Evolutionary conservation across 768 basidiomycete species (phyloP).

Genomic region (Strobilomyces dryophilus): DNA sequence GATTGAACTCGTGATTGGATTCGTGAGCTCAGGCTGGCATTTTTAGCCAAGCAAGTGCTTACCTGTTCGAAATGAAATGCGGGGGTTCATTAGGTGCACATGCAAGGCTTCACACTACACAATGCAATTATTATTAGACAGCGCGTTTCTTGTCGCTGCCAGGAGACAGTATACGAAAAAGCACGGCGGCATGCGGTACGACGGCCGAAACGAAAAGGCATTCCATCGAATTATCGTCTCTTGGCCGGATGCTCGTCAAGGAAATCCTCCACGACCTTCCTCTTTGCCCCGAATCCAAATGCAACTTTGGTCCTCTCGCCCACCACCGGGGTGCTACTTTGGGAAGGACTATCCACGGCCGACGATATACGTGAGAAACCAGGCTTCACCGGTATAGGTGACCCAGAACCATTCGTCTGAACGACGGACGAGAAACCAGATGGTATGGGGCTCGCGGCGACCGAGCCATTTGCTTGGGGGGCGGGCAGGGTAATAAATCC

Average conservation of each 20-base stretch:
- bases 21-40: too few species aligned
- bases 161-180: not conserved
- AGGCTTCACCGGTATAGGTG: constrained; percentile 47
- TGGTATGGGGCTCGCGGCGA: constrained; percentile 42
- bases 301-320: constrained; percentile 70
- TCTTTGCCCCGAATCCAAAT: constrained; percentile 74
- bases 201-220: not conserved
- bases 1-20: too few species aligned
- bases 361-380: constrained; percentile 70
- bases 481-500: constrained; percentile 76
- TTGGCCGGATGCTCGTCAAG: constrained; percentile 65
- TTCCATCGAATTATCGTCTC: constrained; percentile 29
- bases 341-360: constrained; percentile 45
- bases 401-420: constrained; percentile 39
- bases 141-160: too few species aligned
- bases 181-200: not conserved
- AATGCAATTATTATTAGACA: too few species aligned
- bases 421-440: constrained; percentile 32
- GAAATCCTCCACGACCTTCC: constrained; percentile 75
- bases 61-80: too few species aligned
- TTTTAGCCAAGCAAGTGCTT: too few species aligned
- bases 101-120: too few species aligned
- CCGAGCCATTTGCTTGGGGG: constrained; percentile 42
- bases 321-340: constrained; percentile 52
- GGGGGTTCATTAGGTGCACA: too few species aligned